phyloP scores from a whole-genome alignment of 2,329 filamentous ascomycete genomes.

The Clarireedia hainanense region DNA sequence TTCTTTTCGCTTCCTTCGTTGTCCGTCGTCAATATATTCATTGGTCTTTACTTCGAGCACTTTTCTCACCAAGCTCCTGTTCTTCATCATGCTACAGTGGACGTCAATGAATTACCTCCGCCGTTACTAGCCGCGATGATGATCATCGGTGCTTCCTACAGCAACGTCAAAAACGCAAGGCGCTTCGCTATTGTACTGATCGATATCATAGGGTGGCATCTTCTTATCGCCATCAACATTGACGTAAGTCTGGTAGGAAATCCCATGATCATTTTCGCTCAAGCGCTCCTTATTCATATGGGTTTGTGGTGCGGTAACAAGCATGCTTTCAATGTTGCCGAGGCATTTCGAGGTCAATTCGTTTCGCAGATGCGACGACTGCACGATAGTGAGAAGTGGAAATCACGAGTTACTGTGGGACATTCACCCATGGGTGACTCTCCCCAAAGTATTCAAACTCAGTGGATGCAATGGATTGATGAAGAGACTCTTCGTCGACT shows the following conservation, averaged over 20 bases:
- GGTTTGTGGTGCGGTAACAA: constrained; percentile 24
- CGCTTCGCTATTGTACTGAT: constrained; percentile 20
- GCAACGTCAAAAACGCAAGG: constrained; percentile 18
- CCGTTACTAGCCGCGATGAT: constrained; percentile 21
- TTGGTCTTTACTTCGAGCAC: constrained; percentile 21
- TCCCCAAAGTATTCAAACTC: constrained; percentile 6
- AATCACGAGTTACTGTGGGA: not conserved
- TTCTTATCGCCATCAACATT: constrained; percentile 16
- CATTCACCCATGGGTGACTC: not conserved
- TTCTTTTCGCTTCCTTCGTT: constrained; percentile 18
- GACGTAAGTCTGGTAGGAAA: constrained; percentile 19
- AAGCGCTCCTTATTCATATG: constrained; percentile 20
- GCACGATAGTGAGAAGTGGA: constrained; percentile 8
- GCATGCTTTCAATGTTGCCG: constrained; percentile 19
- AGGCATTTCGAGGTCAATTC: constrained; percentile 19
- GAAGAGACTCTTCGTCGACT: constrained; percentile 19
- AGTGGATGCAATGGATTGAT: constrained; percentile 18
- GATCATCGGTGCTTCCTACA: constrained; percentile 21
- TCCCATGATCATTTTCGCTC: constrained; percentile 20
- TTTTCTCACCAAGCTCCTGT: constrained; percentile 24
- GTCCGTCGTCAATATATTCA: constrained; percentile 20
- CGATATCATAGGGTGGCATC: constrained; percentile 21
- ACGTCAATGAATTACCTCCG: constrained; percentile 20
- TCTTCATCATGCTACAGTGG: constrained; percentile 21
- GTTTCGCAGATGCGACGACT: constrained; percentile 18